Conservation (phyloP, 371 early-diverging fungal species). For the Cokeromyces recurvatus region DNA sequence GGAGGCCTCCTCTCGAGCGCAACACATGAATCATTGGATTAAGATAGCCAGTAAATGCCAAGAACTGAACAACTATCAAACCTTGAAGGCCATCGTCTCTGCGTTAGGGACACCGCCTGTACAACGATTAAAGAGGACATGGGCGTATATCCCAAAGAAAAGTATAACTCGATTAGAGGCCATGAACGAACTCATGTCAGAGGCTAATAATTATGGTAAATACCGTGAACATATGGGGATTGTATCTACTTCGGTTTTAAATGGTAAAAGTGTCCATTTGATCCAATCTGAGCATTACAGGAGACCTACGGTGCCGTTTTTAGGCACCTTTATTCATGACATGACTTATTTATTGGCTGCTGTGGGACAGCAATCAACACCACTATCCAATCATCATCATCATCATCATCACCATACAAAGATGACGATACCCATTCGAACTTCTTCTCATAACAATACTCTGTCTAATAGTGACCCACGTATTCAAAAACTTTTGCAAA, state of each 20-base stretch:
- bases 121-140: constrained; percentile 69
- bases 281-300: constrained; percentile 44
- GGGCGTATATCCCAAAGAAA: constrained; percentile 74
- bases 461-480: constrained; percentile 50
- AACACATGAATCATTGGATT: constrained; percentile 69
- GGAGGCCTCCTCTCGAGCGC: constrained; percentile 60
- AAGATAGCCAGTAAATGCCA: constrained; percentile 64
- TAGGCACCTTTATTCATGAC: constrained; percentile 79
- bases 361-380: constrained; percentile 16
- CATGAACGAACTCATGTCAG: constrained; percentile 62
- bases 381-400: too few species aligned
- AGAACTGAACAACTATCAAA: constrained; percentile 70
- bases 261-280: constrained; percentile 32
- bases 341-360: constrained; percentile 71
- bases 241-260: constrained; percentile 29
- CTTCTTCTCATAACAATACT: too few species aligned
- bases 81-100: constrained; percentile 68
- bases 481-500: constrained; percentile 44
- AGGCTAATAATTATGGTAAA: constrained; percentile 65
- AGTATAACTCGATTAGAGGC: constrained; percentile 55
- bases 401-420: constrained; percentile 1
- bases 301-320: constrained; percentile 70
- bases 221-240: constrained; percentile 68
- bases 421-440: not conserved
- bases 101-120: constrained; percentile 76